These are phyloP conservation scores for Nakazawaea anatomiae DNA, from an alignment of 805 yeast species.

Conservation along the genomic window DNA sequence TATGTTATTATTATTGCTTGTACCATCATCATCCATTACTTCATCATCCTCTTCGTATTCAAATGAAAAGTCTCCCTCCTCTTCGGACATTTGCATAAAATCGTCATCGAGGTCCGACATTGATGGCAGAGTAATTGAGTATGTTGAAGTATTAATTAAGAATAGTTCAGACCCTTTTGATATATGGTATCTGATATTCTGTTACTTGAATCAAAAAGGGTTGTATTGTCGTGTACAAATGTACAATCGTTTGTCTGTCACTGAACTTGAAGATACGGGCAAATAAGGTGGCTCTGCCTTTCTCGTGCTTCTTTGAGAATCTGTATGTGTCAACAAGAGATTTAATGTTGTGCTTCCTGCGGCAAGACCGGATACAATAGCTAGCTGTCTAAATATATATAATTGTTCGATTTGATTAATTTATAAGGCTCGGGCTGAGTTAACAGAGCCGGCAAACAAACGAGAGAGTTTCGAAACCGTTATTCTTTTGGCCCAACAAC, in stretches of 20 bases:
- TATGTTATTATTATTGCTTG: neutral
- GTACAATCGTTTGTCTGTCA: neutral
- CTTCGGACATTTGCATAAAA: constrained; percentile 27
- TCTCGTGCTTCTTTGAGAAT: no score
- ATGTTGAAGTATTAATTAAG: no score
- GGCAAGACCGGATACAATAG: neutral
- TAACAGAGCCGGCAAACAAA: no score
- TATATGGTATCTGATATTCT: neutral
- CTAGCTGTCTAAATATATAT: no score
- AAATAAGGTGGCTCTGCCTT: neutral
- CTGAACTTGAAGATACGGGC: neutral
- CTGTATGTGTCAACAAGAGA: neutral
- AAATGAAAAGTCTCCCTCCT: constrained; percentile 27
- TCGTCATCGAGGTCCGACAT: constrained; percentile 32
- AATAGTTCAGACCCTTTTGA: no score
- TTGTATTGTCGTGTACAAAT: neutral
- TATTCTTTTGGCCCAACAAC: no score
- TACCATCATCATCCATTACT: constrained; percentile 7
- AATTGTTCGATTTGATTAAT: no score
- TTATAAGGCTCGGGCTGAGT: no score
- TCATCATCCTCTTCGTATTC: constrained; percentile 18
- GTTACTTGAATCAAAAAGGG: neutral
- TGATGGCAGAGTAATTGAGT: neutral
- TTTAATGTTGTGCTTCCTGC: neutral
- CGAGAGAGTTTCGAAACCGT: no score